phyloP scores from a whole-genome alignment of 345 rosid genomes.

The Ceriops zippeliana region DNA sequence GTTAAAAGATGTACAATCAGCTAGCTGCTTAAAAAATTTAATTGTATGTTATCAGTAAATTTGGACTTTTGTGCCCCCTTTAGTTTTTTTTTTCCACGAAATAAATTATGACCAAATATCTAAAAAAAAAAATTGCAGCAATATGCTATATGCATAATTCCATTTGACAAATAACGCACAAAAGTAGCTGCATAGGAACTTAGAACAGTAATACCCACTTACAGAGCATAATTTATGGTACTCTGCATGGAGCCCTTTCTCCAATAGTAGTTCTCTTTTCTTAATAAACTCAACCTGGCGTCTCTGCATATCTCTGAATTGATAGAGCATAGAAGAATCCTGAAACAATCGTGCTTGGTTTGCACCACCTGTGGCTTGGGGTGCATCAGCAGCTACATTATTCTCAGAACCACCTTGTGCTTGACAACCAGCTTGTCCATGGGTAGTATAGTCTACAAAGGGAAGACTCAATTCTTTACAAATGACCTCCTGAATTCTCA shows the following conservation, averaged over 20 bases:
- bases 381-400: constrained; percentile 40
- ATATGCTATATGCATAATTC: too few relatives aligned
- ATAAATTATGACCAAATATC: too few relatives aligned
- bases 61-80: too few relatives aligned
- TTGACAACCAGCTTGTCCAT: constrained; percentile 64
- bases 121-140: too few relatives aligned
- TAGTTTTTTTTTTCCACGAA: too few relatives aligned
- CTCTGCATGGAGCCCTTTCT: constrained; percentile 74
- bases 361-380: constrained; percentile 46
- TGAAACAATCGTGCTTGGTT: constrained; percentile 43
- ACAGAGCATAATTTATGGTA: constrained; percentile 60
- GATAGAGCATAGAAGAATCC: constrained; percentile 51
- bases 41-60: too few relatives aligned
- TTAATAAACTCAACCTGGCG: constrained; percentile 90
- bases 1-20: too few relatives aligned
- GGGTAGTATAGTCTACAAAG: constrained; percentile 55
- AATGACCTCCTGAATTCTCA: constrained; percentile 79
- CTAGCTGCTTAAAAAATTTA: too few relatives aligned
- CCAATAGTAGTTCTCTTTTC: constrained; percentile 91
- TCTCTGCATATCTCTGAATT: constrained; percentile 88
- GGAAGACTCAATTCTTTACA: constrained; percentile 89
- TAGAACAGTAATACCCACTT: constrained; percentile 29
- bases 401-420: constrained; percentile 61
- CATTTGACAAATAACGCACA: too few relatives aligned
- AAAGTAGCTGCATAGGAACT: background rate